These are phyloP conservation scores for Heteromeles arbutifolia DNA, from an alignment of 306 rosid species.

Conservation along the genomic window DNA sequence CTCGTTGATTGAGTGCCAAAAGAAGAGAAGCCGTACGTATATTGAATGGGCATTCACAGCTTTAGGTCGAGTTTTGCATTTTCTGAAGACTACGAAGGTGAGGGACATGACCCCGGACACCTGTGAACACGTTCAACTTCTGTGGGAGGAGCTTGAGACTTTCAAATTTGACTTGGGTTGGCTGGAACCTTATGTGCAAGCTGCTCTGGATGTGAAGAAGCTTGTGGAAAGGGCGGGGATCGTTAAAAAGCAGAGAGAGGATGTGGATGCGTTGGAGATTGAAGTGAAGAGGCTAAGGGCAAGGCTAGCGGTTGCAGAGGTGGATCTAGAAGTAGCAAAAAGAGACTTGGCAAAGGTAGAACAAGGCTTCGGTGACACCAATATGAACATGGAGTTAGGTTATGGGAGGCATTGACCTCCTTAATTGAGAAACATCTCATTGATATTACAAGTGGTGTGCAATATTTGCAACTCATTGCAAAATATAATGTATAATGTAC, in stretches of 20 bases:
- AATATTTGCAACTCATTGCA: no score
- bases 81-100: background rate
- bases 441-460: background rate
- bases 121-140: background rate
- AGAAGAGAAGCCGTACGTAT: background rate
- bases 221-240: background rate
- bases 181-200: background rate
- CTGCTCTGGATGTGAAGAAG: background rate
- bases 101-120: background rate
- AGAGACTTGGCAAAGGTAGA: background rate
- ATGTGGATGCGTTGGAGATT: background rate
- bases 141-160: slow-evolving; percentile 1
- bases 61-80: background rate
- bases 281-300: background rate
- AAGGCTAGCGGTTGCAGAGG: background rate
- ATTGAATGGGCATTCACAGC: background rate
- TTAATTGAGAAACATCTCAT: background rate
- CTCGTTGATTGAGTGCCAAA: background rate
- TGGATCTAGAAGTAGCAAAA: background rate
- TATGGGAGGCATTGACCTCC: background rate
- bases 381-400: background rate
- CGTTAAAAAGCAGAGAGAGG: background rate
- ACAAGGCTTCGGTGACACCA: background rate
- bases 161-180: background rate
- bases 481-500: no score